phyloP scores from a whole-genome alignment of 2,329 filamentous ascomycete genomes.

The Tolypocladium ophioglossoides region DNA sequence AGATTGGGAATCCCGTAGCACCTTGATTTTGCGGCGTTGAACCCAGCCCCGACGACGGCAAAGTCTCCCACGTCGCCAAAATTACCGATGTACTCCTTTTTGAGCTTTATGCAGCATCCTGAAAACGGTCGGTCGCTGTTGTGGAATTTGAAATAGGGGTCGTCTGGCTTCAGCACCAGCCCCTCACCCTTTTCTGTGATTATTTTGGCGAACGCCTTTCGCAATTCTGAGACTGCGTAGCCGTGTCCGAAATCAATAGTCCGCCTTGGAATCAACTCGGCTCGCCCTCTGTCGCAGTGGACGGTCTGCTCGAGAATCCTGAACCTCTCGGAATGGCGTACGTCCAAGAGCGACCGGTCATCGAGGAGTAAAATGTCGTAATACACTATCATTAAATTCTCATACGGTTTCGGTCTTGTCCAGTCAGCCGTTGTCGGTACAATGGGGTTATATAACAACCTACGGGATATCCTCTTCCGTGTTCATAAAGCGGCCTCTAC shows the following conservation, averaged over 20 bases:
- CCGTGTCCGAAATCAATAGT: constrained; percentile 53
- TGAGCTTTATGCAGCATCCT: constrained; percentile 65
- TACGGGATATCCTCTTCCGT: constrained; percentile 59
- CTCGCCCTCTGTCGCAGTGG: constrained; percentile 43
- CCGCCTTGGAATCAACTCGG: constrained; percentile 56
- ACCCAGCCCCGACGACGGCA: constrained; percentile 65
- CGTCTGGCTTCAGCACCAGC: constrained; percentile 68
- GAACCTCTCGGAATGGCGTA: constrained; percentile 48
- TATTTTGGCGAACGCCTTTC: constrained; percentile 54
- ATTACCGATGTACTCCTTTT: constrained; percentile 70
- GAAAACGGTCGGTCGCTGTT: constrained; percentile 23
- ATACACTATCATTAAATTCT: constrained; percentile 53
- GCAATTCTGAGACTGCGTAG: constrained; percentile 42
- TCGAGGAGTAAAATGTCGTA: constrained; percentile 48
- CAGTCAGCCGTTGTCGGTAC: constrained; percentile 7
- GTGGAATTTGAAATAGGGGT: constrained; percentile 60
- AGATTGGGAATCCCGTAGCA: constrained; percentile 42
- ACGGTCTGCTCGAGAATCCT: constrained; percentile 47
- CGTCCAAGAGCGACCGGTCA: constrained; percentile 36
- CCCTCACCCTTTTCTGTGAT: constrained; percentile 64
- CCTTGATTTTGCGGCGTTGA: constrained; percentile 52
- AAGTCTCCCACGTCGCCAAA: constrained; percentile 81
- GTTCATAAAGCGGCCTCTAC: constrained; percentile 61
- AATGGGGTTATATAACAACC: constrained; percentile 12
- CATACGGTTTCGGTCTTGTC: constrained; percentile 34